These are phyloP conservation scores for Neckera pumila DNA, from an alignment of 225 moss, liverwort and hornwort species.

Conservation along the genomic window DNA sequence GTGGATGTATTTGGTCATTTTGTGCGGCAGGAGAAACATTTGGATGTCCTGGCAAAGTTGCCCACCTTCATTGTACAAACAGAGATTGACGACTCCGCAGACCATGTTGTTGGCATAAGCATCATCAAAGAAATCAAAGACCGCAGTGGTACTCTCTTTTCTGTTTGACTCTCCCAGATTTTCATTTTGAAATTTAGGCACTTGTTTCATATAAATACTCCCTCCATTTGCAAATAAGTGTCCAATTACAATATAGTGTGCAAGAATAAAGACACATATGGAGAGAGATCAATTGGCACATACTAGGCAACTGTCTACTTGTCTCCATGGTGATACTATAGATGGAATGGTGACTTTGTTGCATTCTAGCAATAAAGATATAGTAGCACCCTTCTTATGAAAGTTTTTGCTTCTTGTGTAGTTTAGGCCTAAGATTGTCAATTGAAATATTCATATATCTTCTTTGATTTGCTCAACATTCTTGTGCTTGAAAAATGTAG, in stretches of 20 bases:
- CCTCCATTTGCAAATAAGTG: accelerated
- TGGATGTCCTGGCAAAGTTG: constrained; percentile 17
- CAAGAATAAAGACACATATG: neutral
- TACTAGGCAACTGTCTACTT: accelerated
- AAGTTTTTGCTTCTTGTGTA: neutral
- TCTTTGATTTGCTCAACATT: neutral
- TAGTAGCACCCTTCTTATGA: too few relatives aligned
- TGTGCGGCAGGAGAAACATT: constrained; percentile 27
- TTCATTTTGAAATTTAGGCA: neutral
- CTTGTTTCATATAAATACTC: neutral
- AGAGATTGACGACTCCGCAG: constrained; percentile 54
- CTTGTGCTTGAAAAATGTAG: constrained; percentile 2
- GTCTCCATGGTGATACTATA: accelerated
- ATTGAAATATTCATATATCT: neutral
- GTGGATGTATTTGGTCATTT: constrained; percentile 59
- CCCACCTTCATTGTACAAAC: constrained; percentile 65
- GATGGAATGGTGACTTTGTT: neutral
- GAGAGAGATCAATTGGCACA: neutral
- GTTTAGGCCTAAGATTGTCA: neutral
- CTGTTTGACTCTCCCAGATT: neutral
- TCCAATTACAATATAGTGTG: neutral
- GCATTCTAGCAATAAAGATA: neutral
- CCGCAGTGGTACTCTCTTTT: constrained; percentile 2
- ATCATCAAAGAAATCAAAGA: constrained; percentile 13
- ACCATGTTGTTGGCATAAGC: constrained; percentile 18